Evolutionary conservation across 1,284 basidiomycete species (phyloP).

Genomic region (Cutaneotrichosporon sp.): DNA sequence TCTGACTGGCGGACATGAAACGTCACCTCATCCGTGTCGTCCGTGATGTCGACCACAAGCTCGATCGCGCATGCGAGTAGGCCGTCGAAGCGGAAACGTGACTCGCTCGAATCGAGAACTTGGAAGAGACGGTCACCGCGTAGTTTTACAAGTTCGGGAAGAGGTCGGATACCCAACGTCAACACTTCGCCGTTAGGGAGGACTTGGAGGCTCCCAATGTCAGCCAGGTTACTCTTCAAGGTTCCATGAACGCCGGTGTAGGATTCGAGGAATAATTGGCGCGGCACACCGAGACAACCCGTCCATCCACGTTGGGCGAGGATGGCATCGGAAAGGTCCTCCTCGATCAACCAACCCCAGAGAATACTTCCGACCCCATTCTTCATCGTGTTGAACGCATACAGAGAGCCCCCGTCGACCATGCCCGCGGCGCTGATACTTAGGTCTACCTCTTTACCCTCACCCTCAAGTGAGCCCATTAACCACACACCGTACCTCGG

Average conservation of each 20-base stretch:
- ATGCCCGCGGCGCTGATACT: slow-evolving; percentile 16
- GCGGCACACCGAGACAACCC: slow-evolving; percentile 27
- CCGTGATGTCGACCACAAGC: background rate
- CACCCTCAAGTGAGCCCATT: background rate
- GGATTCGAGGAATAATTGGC: slow-evolving; percentile 25
- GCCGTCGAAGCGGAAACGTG: background rate
- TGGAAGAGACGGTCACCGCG: background rate
- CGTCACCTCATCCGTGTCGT: slow-evolving; percentile 5
- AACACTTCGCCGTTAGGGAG: background rate
- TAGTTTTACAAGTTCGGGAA: slow-evolving; percentile 13
- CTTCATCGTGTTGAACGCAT: slow-evolving; percentile 23
- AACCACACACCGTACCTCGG: background rate
- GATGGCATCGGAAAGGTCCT: slow-evolving; percentile 20
- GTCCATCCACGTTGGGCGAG: slow-evolving; percentile 25
- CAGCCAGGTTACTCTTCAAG: slow-evolving; percentile 9
- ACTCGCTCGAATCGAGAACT: background rate
- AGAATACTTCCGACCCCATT: slow-evolving; percentile 17
- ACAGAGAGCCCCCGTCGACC: slow-evolving; percentile 26
- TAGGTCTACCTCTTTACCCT: background rate
- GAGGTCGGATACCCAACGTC: slow-evolving; percentile 24
- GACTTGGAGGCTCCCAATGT: slow-evolving; percentile 14
- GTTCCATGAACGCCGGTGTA: slow-evolving; percentile 11
- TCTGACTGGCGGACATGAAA: slow-evolving; percentile 7
- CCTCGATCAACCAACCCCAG: slow-evolving; percentile 31
- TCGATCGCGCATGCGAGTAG: slow-evolving; percentile 15